Base-by-base conservation (phyloP, 2,329 filamentous ascomycete species). In the Shiraia sp. region DNA sequence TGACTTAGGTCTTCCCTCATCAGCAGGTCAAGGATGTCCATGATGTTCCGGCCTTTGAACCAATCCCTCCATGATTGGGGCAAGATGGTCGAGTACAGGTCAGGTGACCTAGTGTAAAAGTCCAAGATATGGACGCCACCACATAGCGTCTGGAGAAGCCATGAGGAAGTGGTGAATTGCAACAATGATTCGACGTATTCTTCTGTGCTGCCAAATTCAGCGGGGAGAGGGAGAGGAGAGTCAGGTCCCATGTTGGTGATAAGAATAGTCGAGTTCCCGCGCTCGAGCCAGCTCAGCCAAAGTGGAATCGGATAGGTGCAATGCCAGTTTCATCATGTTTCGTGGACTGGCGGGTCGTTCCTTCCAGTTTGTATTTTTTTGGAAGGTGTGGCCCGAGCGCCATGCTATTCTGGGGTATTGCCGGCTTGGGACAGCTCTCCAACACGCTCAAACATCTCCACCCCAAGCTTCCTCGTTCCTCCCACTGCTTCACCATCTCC, bases 111-210 rank as follows among this genome's bases (percentile, higher is more conserved):
- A 2, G 90, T 96, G 72, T 96, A 90, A 71, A 99, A 97, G 68
- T 99, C 93, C 42, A 97, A 79, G 49, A 99, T 91, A 65, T 99
- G 93, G 1, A 97, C 88, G n/a, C 92, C 91, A 39, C 93, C 93
- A 64, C 90, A 96, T n/a, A 99, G 78, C 17, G 88, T 89, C 53
- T 89, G 87, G 56, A 96, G 90, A 1, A 90, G 76, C 39, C 85
- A 80, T 32, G 87, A 88, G 2, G 82, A 83, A 5, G 83, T 83
- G 1, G 85, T 81, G 59, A 97, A 96, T 14, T 82, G 66, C 17
- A 97, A 77, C 10, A 97, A 80, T 13, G 83, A 84, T 17, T 88
- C 77, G 34, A 96, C 80, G 68, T 96, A 99, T 38, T 83, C 79
- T 33, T 96, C 88, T 5, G 83, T 73, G 31, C 81, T 82, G 26